Evolutionary conservation across 1,284 basidiomycete species (phyloP).

Genomic region (Ganoderma sinense): DNA sequence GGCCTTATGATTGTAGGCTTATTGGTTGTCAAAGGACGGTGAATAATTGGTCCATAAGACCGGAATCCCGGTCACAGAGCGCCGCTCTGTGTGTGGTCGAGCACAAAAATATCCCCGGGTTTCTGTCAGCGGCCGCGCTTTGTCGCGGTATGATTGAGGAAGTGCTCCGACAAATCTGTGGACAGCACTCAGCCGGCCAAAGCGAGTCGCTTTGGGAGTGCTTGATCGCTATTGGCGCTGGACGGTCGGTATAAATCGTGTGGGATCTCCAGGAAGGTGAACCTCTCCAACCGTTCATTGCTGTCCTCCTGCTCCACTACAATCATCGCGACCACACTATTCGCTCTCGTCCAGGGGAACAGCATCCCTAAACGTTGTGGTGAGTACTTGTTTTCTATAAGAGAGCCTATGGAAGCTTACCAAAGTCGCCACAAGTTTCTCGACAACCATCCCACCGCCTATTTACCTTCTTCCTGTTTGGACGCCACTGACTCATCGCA

Average conservation of each 20-base stretch:
- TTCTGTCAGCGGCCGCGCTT: background rate
- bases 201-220: background rate
- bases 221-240: background rate
- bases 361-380: background rate
- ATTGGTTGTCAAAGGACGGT: background rate
- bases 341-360: background rate
- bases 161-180: background rate
- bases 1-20: background rate
- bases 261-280: background rate
- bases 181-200: background rate
- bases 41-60: background rate
- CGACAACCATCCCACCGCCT: background rate
- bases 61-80: background rate
- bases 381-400: background rate
- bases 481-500: background rate
- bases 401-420: background rate
- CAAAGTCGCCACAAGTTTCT: background rate
- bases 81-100: background rate
- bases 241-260: background rate
- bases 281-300: background rate
- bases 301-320: background rate
- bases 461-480: background rate
- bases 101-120: background rate
- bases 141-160: background rate
- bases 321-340: background rate